These are phyloP conservation scores for Diaporthe vexans DNA, from an alignment of 2,329 filamentous ascomycete genomes.

Conservation along the genomic window DNA sequence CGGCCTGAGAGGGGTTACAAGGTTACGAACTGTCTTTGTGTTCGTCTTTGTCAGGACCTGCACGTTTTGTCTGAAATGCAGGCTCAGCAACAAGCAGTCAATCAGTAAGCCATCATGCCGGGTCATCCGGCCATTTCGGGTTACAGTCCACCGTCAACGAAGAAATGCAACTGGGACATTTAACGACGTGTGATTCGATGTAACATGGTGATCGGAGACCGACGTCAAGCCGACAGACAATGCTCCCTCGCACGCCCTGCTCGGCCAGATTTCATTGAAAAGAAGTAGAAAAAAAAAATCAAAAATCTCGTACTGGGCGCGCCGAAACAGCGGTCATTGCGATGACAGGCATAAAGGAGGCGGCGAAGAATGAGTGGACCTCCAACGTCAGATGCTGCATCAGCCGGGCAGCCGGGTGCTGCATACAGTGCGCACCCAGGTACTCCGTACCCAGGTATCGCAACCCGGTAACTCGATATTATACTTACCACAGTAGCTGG, in stretches of 20 bases:
- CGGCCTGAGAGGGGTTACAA: not conserved
- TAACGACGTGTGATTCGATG: not conserved
- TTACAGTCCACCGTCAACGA: not conserved
- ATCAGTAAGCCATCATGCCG: not conserved
- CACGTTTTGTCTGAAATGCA: not conserved
- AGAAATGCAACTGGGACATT: not conserved
- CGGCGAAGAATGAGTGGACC: slow-evolving; percentile 36
- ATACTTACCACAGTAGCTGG: too few species aligned
- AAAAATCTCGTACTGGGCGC: slow-evolving; percentile 12
- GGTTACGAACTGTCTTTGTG: slow-evolving; percentile 21
- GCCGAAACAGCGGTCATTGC: slow-evolving; percentile 30
- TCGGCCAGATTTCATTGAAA: not conserved
- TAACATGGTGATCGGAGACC: not conserved
- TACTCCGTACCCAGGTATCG: not conserved
- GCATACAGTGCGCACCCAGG: not conserved
- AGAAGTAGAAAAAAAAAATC: too few species aligned
- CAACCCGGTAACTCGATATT: not conserved
- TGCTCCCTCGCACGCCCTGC: not conserved
- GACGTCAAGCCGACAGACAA: slow-evolving; percentile 22
- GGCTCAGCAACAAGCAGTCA: not conserved
- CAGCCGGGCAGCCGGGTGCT: slow-evolving; percentile 6
- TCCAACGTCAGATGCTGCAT: slow-evolving; percentile 27
- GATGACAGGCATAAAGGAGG: slow-evolving; percentile 34
- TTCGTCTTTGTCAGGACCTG: not conserved
- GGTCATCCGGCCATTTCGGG: slow-evolving; percentile 3